These are phyloP conservation scores for Aciculosporium take DNA, from an alignment of 2,329 filamentous ascomycete genomes.

Conservation along the genomic window DNA sequence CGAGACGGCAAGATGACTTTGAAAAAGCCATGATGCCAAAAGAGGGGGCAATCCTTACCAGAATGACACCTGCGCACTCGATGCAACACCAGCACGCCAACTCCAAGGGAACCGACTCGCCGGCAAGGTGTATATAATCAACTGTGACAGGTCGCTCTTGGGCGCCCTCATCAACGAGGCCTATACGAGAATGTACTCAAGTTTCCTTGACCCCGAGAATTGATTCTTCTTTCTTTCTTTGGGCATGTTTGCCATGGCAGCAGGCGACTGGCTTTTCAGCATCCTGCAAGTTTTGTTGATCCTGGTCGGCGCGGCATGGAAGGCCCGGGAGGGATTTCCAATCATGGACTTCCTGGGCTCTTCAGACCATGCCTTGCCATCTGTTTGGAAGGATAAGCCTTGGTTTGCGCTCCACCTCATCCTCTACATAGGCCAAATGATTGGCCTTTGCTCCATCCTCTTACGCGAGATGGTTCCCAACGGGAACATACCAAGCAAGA, in stretches of 20 bases:
- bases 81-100: no score
- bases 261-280: background rate
- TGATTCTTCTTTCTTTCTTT: background rate
- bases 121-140: no score
- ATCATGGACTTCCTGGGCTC: background rate
- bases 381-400: conserved; percentile 2
- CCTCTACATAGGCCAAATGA: conserved; percentile 7
- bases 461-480: background rate
- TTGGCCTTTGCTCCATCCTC: conserved; percentile 2
- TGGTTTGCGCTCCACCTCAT: conserved; percentile 9
- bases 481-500: background rate
- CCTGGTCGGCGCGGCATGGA: conserved; percentile 4
- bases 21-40: no score
- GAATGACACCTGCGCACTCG: no score
- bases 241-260: background rate
- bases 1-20: no score
- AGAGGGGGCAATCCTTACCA: no score
- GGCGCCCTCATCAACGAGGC: no score
- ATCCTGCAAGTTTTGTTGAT: conserved; percentile 3
- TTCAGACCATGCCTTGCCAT: background rate
- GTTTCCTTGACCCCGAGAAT: no score
- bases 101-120: no score
- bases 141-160: no score
- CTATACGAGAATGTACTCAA: no score
- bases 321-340: conserved; percentile 3